A percentile compares a stretch with the other conserved stretches of the same genome.
These are phyloP conservation scores for Apiospora kogelbergensis DNA, from an alignment of 2,329 filamentous ascomycete genomes.

Conservation along the genomic window DNA sequence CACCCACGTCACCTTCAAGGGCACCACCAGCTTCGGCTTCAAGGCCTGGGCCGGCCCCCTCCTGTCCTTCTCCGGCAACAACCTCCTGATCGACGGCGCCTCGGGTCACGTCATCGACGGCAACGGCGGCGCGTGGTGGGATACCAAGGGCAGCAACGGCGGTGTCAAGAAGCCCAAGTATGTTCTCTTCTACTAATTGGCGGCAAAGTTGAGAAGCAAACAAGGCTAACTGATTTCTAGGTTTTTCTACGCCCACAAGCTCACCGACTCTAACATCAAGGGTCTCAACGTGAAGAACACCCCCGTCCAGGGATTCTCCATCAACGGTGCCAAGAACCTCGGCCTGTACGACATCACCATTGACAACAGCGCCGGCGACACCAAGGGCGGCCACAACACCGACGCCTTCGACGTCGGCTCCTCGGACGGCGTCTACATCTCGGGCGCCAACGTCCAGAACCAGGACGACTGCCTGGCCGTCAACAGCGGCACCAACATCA, in stretches of 20 bases:
- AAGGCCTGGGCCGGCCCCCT: constrained; percentile 65
- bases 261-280: constrained; percentile 50
- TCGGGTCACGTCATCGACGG: constrained; percentile 55
- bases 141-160: constrained; percentile 58
- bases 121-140: constrained; percentile 60
- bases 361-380: constrained; percentile 56
- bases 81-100: constrained; percentile 53
- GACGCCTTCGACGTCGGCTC: constrained; percentile 50
- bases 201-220: too few relatives aligned
- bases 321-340: constrained; percentile 43
- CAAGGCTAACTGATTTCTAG: constrained; percentile 35
- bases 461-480: constrained; percentile 61
- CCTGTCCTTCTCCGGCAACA: constrained; percentile 58
- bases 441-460: constrained; percentile 50
- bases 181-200: too few relatives aligned
- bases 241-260: constrained; percentile 56
- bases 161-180: constrained; percentile 57
- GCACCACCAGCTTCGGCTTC: constrained; percentile 67
- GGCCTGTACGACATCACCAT: constrained; percentile 51
- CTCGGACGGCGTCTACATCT: constrained; percentile 43
- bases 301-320: constrained; percentile 52
- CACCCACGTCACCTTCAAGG: constrained; percentile 47
- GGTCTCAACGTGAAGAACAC: constrained; percentile 53
- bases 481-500: constrained; percentile 49
- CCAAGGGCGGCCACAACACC: constrained; percentile 42